Evolutionary conservation across 2,329 filamentous ascomycete genomes (phyloP).

Genomic region (Fusarium sp.): DNA sequence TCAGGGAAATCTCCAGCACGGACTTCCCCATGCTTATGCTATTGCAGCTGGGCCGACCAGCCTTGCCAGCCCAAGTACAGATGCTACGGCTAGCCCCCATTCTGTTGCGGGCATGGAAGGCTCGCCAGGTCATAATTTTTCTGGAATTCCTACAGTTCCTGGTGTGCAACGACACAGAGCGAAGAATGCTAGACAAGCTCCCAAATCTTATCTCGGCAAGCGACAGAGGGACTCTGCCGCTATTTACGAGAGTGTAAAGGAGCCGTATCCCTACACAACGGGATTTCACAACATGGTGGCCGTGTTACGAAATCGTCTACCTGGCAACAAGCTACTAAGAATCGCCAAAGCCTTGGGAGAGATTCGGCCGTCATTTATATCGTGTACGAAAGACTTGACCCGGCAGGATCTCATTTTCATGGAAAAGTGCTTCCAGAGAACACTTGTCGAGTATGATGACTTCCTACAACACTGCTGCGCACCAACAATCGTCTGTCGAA

Average conservation of each 20-base stretch:
- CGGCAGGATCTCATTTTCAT: slow-evolving; percentile 93
- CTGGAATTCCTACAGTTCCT: slow-evolving; percentile 45
- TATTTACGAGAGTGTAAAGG: slow-evolving; percentile 90
- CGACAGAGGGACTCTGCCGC: slow-evolving; percentile 79
- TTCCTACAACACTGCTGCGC: slow-evolving; percentile 90
- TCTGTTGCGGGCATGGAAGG: slow-evolving; percentile 67
- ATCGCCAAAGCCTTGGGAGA: slow-evolving; percentile 90
- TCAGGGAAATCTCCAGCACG: slow-evolving; percentile 72
- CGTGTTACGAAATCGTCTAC: slow-evolving; percentile 83
- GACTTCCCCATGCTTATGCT: slow-evolving; percentile 74
- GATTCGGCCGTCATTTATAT: slow-evolving; percentile 93
- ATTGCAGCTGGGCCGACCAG: slow-evolving; percentile 74
- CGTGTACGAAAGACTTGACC: slow-evolving; percentile 89
- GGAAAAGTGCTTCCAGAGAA: slow-evolving; percentile 96
- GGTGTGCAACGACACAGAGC: slow-evolving; percentile 57
- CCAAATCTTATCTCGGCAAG: slow-evolving; percentile 68
- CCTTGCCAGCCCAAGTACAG: slow-evolving; percentile 74
- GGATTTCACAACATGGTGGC: slow-evolving; percentile 91
- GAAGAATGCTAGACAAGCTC: slow-evolving; percentile 58
- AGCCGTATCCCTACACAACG: slow-evolving; percentile 90
- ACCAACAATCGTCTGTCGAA: slow-evolving; percentile 90
- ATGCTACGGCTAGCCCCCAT: slow-evolving; percentile 72
- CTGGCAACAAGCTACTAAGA: slow-evolving; percentile 79
- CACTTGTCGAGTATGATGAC: slow-evolving; percentile 92
- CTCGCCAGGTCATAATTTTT: slow-evolving; percentile 59